Evolutionary conservation across 345 rosid genomes (phyloP).

Genomic region (Psidium guajava): DNA sequence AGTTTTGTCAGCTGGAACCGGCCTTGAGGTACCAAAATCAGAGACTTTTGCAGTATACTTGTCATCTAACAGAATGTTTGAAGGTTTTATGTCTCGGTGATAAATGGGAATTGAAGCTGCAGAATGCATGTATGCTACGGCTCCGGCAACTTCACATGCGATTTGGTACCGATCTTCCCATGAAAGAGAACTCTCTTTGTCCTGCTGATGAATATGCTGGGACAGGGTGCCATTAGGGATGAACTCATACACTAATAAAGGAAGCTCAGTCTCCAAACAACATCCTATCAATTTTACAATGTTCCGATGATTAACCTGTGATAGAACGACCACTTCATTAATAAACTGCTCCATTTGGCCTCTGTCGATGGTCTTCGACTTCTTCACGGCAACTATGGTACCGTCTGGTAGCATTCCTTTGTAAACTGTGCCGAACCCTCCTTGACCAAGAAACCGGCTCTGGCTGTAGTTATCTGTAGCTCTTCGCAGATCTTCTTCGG

Average conservation of each 20-base stretch:
- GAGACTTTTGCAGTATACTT: slow-evolving; percentile 28
- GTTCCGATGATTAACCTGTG: slow-evolving; percentile 34
- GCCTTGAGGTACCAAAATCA: slow-evolving; percentile 35
- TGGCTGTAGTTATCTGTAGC: slow-evolving; percentile 27
- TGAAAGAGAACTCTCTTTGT: slow-evolving; percentile 1
- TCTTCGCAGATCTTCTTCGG: slow-evolving; percentile 18
- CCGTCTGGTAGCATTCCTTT: slow-evolving; percentile 25
- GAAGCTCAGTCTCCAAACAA: slow-evolving; percentile 39
- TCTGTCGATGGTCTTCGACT: slow-evolving; percentile 18
- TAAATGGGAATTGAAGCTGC: slow-evolving; percentile 16
- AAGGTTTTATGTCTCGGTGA: slow-evolving; percentile 29
- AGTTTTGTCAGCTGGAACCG: slow-evolving; percentile 13
- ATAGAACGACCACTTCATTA: slow-evolving; percentile 32
- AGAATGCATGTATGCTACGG: slow-evolving; percentile 24
- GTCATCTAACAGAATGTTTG: slow-evolving; percentile 34
- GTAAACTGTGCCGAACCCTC: slow-evolving; percentile 36
- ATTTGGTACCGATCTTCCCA: slow-evolving; percentile 29
- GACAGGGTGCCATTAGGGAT: slow-evolving; percentile 29
- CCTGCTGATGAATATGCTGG: slow-evolving; percentile 19
- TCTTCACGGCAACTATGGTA: slow-evolving; percentile 30
- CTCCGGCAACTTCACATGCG: slow-evolving; percentile 23
- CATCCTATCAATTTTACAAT: slow-evolving; percentile 41
- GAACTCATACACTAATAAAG: slow-evolving; percentile 30
- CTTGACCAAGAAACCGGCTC: slow-evolving; percentile 31
- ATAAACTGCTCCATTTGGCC: slow-evolving; percentile 36